These are phyloP conservation scores for Remersonia thermophila DNA, from an alignment of 2,329 filamentous ascomycete genomes.

Conservation along the genomic window DNA sequence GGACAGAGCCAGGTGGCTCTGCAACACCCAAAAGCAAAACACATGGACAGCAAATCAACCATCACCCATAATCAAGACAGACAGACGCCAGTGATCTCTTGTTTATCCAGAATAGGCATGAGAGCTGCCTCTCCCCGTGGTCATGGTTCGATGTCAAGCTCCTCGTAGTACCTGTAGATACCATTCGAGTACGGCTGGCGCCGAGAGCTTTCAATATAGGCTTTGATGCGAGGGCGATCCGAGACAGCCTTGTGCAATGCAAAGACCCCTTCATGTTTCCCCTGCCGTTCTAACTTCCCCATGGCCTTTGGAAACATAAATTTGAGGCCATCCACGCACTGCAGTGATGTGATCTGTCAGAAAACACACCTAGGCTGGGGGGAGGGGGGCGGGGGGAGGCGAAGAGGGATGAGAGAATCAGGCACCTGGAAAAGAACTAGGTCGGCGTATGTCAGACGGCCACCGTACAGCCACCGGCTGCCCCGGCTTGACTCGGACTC, in stretches of 20 bases:
- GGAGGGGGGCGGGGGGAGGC: too few species aligned
- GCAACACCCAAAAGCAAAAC: too few species aligned
- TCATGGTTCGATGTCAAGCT: slow-evolving; percentile 45
- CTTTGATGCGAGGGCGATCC: slow-evolving; percentile 50
- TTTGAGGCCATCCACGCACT: slow-evolving; percentile 44
- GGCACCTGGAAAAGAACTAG: slow-evolving; percentile 58
- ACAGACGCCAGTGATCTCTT: too few species aligned
- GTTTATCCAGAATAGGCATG: too few species aligned
- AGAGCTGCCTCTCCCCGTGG: background rate
- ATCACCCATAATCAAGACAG: too few species aligned
- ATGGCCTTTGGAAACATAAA: slow-evolving; percentile 62
- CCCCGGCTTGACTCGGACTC: slow-evolving; percentile 42
- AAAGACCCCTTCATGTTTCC: slow-evolving; percentile 50
- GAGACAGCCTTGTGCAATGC: slow-evolving; percentile 51
- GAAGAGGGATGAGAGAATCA: background rate
- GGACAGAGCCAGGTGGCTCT: too few species aligned
- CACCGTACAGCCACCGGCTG: slow-evolving; percentile 54
- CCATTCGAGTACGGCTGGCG: slow-evolving; percentile 50
- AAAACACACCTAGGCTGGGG: too few species aligned
- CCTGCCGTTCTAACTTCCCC: slow-evolving; percentile 37
- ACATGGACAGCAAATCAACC: too few species aligned
- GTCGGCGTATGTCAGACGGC: slow-evolving; percentile 57
- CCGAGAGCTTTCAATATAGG: slow-evolving; percentile 55
- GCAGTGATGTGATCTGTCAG: background rate
- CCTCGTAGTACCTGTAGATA: slow-evolving; percentile 60